A percentile compares a stretch with the other conserved stretches of the same genome.
Conservation (phyloP, 2,329 filamentous ascomycete species). For the Lasiodiplodia theobromae region DNA sequence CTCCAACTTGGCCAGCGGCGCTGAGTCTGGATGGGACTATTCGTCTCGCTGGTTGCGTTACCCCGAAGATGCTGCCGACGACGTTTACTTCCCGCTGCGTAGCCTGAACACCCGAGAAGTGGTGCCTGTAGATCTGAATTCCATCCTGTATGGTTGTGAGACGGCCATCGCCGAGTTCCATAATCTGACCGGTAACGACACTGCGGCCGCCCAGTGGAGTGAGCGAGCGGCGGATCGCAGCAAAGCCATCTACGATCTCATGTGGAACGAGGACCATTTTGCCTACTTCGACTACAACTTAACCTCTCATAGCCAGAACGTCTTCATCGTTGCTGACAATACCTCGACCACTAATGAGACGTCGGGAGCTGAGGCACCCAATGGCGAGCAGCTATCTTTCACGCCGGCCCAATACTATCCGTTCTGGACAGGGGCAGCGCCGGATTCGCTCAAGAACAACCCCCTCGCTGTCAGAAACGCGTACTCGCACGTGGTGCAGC, state of each 20-base stretch:
- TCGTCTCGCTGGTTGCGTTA: slow-evolving; percentile 64
- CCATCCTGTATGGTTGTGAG: slow-evolving; percentile 72
- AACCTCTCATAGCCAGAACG: slow-evolving; percentile 63
- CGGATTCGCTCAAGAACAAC: slow-evolving; percentile 63
- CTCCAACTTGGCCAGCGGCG: slow-evolving; percentile 67
- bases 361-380: slow-evolving; percentile 55
- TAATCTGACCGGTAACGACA: slow-evolving; percentile 58
- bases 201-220: slow-evolving; percentile 59
- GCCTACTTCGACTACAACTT: slow-evolving; percentile 75
- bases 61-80: slow-evolving; percentile 64
- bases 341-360: slow-evolving; percentile 54
- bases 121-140: slow-evolving; percentile 71
- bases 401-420: slow-evolving; percentile 69
- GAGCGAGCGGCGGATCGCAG: slow-evolving; percentile 61
- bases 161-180: slow-evolving; percentile 64
- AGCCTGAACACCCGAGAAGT: slow-evolving; percentile 66
- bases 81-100: slow-evolving; percentile 70
- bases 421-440: slow-evolving; percentile 73
- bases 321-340: slow-evolving; percentile 60
- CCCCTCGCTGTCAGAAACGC: slow-evolving; percentile 63
- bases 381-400: slow-evolving; percentile 65
- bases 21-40: slow-evolving; percentile 73
- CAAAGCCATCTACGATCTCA: slow-evolving; percentile 66
- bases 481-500: slow-evolving; percentile 61
- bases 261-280: slow-evolving; percentile 70